Conservation (phyloP, 495 filamentous ascomycete species). For the Oidiodendron maius region DNA sequence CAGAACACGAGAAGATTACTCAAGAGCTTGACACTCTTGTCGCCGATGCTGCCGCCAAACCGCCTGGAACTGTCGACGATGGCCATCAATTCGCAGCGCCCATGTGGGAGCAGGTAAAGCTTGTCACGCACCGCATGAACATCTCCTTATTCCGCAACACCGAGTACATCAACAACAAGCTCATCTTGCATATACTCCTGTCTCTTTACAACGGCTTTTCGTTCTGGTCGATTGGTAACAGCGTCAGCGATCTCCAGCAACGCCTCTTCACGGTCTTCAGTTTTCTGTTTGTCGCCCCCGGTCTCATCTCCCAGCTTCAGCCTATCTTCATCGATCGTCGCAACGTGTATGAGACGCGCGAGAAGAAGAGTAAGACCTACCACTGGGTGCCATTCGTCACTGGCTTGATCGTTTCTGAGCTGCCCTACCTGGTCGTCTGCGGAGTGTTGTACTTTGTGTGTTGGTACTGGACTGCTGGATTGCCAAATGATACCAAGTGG, state of each 20-base stretch:
- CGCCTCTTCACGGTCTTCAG: not conserved
- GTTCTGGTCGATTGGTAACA: not conserved
- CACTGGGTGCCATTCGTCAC: slow-evolving; percentile 66
- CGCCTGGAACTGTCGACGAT: slow-evolving; percentile 15
- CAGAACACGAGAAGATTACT: slow-evolving; percentile 29
- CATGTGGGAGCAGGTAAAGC: slow-evolving; percentile 24
- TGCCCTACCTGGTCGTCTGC: slow-evolving; percentile 61
- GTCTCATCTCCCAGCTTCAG: not conserved
- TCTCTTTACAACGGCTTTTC: not conserved
- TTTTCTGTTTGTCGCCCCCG: not conserved
- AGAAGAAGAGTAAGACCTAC: slow-evolving; percentile 64
- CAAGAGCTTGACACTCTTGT: slow-evolving; percentile 48
- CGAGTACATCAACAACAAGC: slow-evolving; percentile 34
- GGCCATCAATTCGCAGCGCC: slow-evolving; percentile 45
- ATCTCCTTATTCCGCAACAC: slow-evolving; percentile 31
- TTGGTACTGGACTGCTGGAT: slow-evolving; percentile 47
- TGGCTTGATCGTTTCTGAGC: slow-evolving; percentile 62
- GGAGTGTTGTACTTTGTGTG: slow-evolving; percentile 37
- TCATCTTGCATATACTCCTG: not conserved
- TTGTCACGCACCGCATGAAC: slow-evolving; percentile 31
- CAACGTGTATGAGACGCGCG: slow-evolving; percentile 62
- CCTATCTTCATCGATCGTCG: slow-evolving; percentile 55
- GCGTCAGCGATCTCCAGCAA: not conserved
- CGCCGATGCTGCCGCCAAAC: slow-evolving; percentile 24
- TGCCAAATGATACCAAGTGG: not conserved